Evolutionary conservation across 306 rosid genomes (phyloP).

Genomic region (Alnus glutinosa): DNA sequence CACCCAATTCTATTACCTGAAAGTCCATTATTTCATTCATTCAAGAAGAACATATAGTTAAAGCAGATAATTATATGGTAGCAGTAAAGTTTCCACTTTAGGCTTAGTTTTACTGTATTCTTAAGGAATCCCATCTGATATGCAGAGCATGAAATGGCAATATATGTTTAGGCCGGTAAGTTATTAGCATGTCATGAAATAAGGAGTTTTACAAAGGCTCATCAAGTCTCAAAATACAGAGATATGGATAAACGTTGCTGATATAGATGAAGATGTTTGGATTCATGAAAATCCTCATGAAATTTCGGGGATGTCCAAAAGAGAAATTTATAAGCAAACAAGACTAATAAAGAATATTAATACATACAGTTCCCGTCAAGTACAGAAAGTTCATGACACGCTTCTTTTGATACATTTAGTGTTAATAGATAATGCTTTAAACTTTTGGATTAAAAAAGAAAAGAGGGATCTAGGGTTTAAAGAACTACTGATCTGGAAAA

Average conservation of each 20-base stretch:
- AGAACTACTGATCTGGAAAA: too few species aligned
- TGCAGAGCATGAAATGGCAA: neutral
- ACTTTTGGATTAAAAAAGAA: too few species aligned
- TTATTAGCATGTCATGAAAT: too few species aligned
- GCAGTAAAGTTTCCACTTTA: neutral
- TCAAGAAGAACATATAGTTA: neutral
- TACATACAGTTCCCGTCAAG: neutral
- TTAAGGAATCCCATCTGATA: neutral
- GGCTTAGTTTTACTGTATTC: neutral
- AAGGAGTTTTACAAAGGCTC: neutral
- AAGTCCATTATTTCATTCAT: conserved; percentile 30
- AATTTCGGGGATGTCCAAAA: neutral
- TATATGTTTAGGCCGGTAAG: neutral
- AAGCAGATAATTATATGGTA: neutral
- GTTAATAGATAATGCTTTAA: neutral
- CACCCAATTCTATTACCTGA: conserved; percentile 91
- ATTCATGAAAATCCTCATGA: neutral
- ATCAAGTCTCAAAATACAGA: neutral
- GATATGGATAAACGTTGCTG: neutral
- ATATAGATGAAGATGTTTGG: neutral
- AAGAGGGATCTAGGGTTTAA: too few species aligned
- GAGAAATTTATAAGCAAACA: neutral
- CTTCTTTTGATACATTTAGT: neutral
- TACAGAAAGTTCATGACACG: neutral
- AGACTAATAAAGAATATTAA: neutral